These are phyloP conservation scores for Fusarium scirpi DNA, from an alignment of 2,329 filamentous ascomycete species.

Conservation along the genomic window DNA sequence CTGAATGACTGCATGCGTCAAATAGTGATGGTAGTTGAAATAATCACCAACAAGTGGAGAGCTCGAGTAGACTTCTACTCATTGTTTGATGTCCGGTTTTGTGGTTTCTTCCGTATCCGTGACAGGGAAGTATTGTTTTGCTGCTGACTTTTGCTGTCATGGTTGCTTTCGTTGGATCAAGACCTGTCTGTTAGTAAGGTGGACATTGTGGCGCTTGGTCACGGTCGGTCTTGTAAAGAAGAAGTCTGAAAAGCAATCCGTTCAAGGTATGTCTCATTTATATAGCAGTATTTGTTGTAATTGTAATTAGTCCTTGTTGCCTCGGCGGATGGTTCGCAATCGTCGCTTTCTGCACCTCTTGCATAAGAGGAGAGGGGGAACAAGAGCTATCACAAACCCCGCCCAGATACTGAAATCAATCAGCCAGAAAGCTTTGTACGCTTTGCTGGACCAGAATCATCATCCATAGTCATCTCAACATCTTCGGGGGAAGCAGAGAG, in stretches of 20 bases:
- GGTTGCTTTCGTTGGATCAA: not conserved
- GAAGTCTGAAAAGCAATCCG: not conserved
- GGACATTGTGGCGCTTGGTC: not conserved
- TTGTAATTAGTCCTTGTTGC: conserved; percentile 35
- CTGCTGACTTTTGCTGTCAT: not conserved
- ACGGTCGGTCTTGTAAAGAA: not conserved
- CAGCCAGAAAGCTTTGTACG: conserved; percentile 45
- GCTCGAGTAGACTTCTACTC: not conserved
- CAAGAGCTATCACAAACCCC: conserved; percentile 21
- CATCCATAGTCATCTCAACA: conserved; percentile 46
- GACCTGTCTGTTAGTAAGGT: not conserved
- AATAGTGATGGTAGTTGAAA: not conserved
- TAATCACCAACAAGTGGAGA: not conserved
- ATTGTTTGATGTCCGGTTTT: not conserved
- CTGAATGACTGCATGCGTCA: not conserved
- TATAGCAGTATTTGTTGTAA: conserved; percentile 24
- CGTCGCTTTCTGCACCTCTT: conserved; percentile 34
- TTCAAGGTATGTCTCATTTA: conserved; percentile 28
- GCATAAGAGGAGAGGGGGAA: conserved; percentile 34
- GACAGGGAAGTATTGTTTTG: not conserved
- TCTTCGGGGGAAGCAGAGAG: conserved; percentile 51
- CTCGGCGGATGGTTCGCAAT: conserved; percentile 37
- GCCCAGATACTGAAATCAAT: not conserved
- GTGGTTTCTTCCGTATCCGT: not conserved
- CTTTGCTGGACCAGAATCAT: conserved; percentile 47